phyloP scores from a whole-genome alignment of 2,329 filamentous ascomycete genomes.

The Claviceps sorghi region DNA sequence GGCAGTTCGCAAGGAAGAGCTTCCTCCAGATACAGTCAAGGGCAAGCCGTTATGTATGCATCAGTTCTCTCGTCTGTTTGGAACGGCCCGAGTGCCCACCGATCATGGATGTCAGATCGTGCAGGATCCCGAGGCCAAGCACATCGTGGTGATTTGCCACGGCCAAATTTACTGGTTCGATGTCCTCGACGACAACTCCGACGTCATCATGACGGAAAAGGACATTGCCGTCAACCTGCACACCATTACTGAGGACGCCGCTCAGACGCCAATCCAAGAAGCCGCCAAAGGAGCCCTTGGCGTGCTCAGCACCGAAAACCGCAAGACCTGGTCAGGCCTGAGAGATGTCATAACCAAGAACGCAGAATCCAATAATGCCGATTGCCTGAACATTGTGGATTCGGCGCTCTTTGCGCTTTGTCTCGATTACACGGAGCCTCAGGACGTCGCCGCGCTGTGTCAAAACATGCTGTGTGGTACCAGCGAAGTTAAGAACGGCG shows the following conservation, averaged over 20 bases:
- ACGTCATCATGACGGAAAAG: slow-evolving; percentile 93
- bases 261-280: slow-evolving; percentile 78
- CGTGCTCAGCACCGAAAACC: slow-evolving; percentile 88
- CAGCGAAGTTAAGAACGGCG: slow-evolving; percentile 76
- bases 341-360: slow-evolving; percentile 78
- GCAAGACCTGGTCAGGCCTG: slow-evolving; percentile 87
- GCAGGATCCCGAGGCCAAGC: slow-evolving; percentile 83
- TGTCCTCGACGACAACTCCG: slow-evolving; percentile 83
- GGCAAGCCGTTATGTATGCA: slow-evolving; percentile 92
- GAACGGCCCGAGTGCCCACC: slow-evolving; percentile 85
- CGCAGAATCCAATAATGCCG: slow-evolving; percentile 81
- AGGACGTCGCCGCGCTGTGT: slow-evolving; percentile 69
- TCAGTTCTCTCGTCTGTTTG: slow-evolving; percentile 89
- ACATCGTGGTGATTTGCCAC: slow-evolving; percentile 83
- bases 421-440: slow-evolving; percentile 80
- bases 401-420: slow-evolving; percentile 86
- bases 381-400: slow-evolving; percentile 91
- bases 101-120: slow-evolving; percentile 92
- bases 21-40: slow-evolving; percentile 74
- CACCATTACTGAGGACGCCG: slow-evolving; percentile 81
- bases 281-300: slow-evolving; percentile 90
- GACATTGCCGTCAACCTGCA: slow-evolving; percentile 84
- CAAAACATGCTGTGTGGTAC: slow-evolving; percentile 98
- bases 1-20: slow-evolving; percentile 81
- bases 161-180: slow-evolving; percentile 99